phyloP scores from a whole-genome alignment of 306 rosid genomes.

The Cyamopsis tetragonoloba region DNA sequence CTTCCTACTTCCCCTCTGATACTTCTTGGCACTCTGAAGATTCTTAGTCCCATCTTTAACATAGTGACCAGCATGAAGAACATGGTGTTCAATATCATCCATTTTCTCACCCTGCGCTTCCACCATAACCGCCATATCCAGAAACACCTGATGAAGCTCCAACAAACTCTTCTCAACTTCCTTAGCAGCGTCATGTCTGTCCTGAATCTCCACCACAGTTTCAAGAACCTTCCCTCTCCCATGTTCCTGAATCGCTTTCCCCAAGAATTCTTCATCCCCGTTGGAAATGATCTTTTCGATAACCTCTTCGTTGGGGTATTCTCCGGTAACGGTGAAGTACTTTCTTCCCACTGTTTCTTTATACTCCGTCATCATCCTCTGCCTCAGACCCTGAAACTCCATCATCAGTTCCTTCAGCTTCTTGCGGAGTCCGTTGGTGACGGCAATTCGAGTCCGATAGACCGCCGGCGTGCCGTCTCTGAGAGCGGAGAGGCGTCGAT shows the following conservation, averaged over 20 bases:
- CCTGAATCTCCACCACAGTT: conserved; percentile 83
- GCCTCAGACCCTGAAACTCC: conserved; percentile 79
- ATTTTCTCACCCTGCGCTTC: conserved; percentile 91
- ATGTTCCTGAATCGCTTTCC: conserved; percentile 58
- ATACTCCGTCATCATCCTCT: conserved; percentile 77
- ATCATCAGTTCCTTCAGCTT: conserved; percentile 81
- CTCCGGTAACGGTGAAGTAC: conserved; percentile 75
- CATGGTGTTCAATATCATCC: conserved; percentile 90
- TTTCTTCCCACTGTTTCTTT: conserved; percentile 79
- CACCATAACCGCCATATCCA: conserved; percentile 96
- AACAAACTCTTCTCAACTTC: conserved; percentile 76
- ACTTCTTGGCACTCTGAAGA: conserved; percentile 47
- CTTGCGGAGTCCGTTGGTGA: conserved; percentile 68
- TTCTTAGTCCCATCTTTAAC: conserved; percentile 70
- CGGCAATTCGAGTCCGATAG: conserved; percentile 69
- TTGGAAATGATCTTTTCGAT: conserved; percentile 74
- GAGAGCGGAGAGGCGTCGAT: conserved; percentile 52
- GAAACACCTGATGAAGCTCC: conserved; percentile 77
- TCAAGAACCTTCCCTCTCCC: conserved; percentile 84
- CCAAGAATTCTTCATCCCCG: conserved; percentile 56
- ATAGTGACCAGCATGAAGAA: conserved; percentile 63
- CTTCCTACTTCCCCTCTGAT: conserved; percentile 61
- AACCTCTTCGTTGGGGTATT: conserved; percentile 65
- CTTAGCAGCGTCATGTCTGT: conserved; percentile 67
- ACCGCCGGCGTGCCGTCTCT: conserved; percentile 59